Base-by-base conservation (phyloP, 345 rosid genomes). In the Dimocarpus longan region DNA sequence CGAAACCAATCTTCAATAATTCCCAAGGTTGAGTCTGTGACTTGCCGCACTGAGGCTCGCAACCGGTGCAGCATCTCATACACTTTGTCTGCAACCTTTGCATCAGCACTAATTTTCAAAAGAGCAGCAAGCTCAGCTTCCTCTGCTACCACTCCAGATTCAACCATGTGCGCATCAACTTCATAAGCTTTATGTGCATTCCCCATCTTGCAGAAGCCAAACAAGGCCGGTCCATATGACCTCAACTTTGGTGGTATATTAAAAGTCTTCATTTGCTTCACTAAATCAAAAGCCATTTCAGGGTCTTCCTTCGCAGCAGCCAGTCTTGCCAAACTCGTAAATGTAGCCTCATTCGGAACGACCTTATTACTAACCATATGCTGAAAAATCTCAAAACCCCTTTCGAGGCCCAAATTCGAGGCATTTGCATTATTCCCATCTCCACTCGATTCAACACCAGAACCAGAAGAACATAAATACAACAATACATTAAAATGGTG, bases 101-200 rank as follows among this genome's bases (percentile, higher is more conserved):
- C 72, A 73, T 79, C 86, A 64, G 76, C 83, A 84, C 97, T 91
- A 79, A 96, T 84, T 86, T 89, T 85, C 79, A 96, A 79, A 63
- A 96, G 91, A 2, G 97, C 91, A 56, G 95, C 84, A 79, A 96
- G 91, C 84, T 94, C 98, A 74, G 98, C 88, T 80, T 96, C 98
- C 77, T 92, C 98, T 22, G 93, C 88, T 13, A 79, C 74, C 28
- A 96, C 97, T 28, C 90, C 93, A 73, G 87, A 86, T 81, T 89
- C 95, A 82, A 69, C n/a, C 99, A 96, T 92, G 81, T 94, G 91
- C 0, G 82, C 82, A 84, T 96, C 94, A 60, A 96, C 97, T 82
- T 91, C 95, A 83, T 90, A 94, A 39, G 97, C 93, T 86, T 81
- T 91, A 40, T 86, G 88, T 6, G 91, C 92, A 80, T 86, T 82